Conservation (phyloP, 371 early-diverging fungal genomes). For the Chytridium lagenaria region DNA sequence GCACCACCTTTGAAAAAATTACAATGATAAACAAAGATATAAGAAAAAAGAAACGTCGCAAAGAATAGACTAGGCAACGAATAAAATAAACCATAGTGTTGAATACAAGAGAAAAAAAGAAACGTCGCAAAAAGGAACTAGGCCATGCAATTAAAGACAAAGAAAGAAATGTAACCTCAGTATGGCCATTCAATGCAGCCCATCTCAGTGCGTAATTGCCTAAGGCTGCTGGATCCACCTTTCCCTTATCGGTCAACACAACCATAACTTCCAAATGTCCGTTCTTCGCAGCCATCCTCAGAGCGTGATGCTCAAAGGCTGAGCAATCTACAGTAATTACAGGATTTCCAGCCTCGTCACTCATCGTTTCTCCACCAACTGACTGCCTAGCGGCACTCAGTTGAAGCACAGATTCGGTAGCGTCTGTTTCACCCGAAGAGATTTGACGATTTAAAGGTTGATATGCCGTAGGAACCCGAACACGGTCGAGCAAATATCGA, state of each 20-base stretch:
- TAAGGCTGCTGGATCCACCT: background rate
- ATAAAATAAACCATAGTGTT: background rate
- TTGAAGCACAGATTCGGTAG: background rate
- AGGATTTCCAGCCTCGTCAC: background rate
- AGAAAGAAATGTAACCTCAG: background rate
- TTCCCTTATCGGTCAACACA: background rate
- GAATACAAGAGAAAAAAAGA: background rate
- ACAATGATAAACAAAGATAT: background rate
- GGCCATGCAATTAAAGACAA: background rate
- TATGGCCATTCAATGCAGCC: conserved; percentile 14
- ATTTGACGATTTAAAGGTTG: background rate
- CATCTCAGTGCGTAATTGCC: conserved; percentile 13
- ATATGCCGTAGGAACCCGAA: background rate
- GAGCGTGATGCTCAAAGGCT: conserved; percentile 10
- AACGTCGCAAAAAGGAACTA: too few species aligned
- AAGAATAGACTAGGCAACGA: too few species aligned
- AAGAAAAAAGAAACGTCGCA: background rate
- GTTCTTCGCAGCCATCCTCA: conserved; percentile 12
- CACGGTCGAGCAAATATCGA: background rate
- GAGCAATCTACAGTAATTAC: background rate
- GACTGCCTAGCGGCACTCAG: background rate
- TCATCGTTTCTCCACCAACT: background rate
- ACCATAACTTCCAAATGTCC: background rate
- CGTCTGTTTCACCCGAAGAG: background rate
- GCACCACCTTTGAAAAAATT: conserved; percentile 13